Percentiles rank a stretch among this genome's conserved stretches.
Conservation (phyloP, 805 yeast species). For the Candida nemodendra region DNA sequence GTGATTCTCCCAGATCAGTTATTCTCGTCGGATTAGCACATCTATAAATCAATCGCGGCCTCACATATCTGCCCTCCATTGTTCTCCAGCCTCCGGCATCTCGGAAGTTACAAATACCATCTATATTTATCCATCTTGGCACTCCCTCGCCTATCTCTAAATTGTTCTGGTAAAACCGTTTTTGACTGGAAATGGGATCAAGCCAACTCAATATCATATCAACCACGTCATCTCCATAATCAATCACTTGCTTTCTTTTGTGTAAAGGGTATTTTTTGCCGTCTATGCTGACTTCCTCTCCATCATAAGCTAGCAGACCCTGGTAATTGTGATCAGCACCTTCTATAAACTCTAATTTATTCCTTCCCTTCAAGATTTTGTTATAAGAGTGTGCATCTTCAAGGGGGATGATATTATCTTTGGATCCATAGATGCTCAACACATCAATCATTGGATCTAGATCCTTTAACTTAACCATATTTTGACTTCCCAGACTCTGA, state of each 20-base stretch:
- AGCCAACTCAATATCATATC: conserved; percentile 49
- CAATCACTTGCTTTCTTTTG: conserved; percentile 38
- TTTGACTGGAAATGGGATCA: conserved; percentile 40
- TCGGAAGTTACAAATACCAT: conserved; percentile 71
- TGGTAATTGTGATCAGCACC: conserved; percentile 82
- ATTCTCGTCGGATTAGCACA: conserved; percentile 59
- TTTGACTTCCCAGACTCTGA: conserved; percentile 46
- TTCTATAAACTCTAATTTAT: conserved; percentile 55
- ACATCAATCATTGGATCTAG: conserved; percentile 51
- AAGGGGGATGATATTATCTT: conserved; percentile 65
- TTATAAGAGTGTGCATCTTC: conserved; percentile 61
- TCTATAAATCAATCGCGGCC: conserved; percentile 56
- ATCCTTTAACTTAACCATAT: conserved; percentile 39
- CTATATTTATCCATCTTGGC: conserved; percentile 60
- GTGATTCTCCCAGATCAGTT: conserved; percentile 47
- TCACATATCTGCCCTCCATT: conserved; percentile 40
- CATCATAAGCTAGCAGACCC: conserved; percentile 45
- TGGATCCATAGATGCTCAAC: conserved; percentile 67
- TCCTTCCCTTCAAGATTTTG: conserved; percentile 55
- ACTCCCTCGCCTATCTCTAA: conserved; percentile 35
- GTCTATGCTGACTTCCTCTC: conserved; percentile 14
- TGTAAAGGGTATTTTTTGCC: conserved; percentile 31
- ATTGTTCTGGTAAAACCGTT: conserved; percentile 47
- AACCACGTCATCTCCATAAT: conserved; percentile 56
- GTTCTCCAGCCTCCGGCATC: conserved; percentile 78